Conservation (phyloP, 345 rosid genomes). For the Draba incana region DNA sequence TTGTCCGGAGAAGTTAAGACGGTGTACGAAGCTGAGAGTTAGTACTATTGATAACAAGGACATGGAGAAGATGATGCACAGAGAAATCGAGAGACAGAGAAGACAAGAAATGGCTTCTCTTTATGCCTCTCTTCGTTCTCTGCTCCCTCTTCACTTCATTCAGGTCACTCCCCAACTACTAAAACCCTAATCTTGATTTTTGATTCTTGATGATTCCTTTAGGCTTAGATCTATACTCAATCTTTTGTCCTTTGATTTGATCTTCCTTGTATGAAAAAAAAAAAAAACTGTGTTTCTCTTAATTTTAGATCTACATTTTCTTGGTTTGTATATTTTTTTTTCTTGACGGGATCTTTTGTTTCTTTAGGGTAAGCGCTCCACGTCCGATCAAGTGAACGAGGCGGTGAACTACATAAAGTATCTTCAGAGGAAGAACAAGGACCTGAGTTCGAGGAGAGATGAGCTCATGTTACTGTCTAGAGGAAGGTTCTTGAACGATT, state of each 20-base stretch:
- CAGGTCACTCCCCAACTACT: slow-evolving; percentile 49
- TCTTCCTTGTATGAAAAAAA: slow-evolving; percentile 5
- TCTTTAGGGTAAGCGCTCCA: slow-evolving; percentile 79
- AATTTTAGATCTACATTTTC: slow-evolving; percentile 17
- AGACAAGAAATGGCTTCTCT: slow-evolving; percentile 76
- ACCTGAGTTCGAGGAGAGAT: slow-evolving; percentile 49
- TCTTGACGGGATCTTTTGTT: slow-evolving; percentile 23
- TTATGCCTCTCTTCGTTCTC: slow-evolving; percentile 53
- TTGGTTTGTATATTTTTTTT: slow-evolving; percentile 24
- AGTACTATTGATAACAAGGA: slow-evolving; percentile 19
- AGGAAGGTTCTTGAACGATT: slow-evolving; percentile 30
- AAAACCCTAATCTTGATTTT: slow-evolving; percentile 31
- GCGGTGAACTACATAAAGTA: slow-evolving; percentile 67
- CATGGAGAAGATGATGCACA: slow-evolving; percentile 64
- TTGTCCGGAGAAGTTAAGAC: slow-evolving; percentile 35
- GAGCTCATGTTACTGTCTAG: slow-evolving; percentile 44
- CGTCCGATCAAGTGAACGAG: slow-evolving; percentile 75
- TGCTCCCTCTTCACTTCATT: slow-evolving; percentile 67
- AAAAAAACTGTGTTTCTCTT: slow-evolving; percentile 3
- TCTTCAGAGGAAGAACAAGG: slow-evolving; percentile 50
- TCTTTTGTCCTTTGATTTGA: slow-evolving; percentile 6
- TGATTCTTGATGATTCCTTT: not conserved
- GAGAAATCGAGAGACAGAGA: slow-evolving; percentile 69
- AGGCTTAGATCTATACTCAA: slow-evolving; percentile 20
- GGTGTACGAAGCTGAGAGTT: slow-evolving; percentile 25